These are phyloP conservation scores for Grigorovia transvaalensis DNA, from an alignment of 805 yeast species.

Conservation along the genomic window DNA sequence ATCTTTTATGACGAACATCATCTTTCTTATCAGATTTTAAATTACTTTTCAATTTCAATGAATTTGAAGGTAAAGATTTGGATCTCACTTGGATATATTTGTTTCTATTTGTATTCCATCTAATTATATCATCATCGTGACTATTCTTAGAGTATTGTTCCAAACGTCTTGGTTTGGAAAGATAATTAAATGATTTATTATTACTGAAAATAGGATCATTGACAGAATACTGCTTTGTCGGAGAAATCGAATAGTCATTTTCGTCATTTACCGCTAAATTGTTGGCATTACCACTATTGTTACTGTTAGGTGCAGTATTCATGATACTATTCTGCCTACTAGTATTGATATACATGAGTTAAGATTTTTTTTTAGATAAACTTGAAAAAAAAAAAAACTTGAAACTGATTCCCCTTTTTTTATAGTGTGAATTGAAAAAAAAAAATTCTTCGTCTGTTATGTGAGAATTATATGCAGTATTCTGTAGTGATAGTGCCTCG, in stretches of 20 bases:
- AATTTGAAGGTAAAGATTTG: conserved; percentile 36
- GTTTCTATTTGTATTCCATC: conserved; percentile 16
- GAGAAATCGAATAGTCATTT: neutral
- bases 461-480: too few relatives aligned
- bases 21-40: neutral
- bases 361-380: too few relatives aligned
- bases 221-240: neutral
- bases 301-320: neutral
- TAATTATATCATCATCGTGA: conserved; percentile 1
- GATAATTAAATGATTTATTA: neutral
- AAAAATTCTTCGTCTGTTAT: too few relatives aligned
- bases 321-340: neutral
- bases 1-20: conserved; percentile 21
- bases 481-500: too few relatives aligned
- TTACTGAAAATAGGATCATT: neutral
- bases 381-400: neutral
- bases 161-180: conserved; percentile 7
- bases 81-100: conserved; percentile 14
- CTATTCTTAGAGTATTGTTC: conserved; percentile 10
- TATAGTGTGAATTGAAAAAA: too few relatives aligned
- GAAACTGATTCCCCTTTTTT: neutral
- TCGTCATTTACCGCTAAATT: neutral
- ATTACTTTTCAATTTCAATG: conserved; percentile 1
- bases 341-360: conserved; percentile 1
- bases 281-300: neutral